Base-by-base conservation (phyloP, 345 rosid species). In the Firmiana major region DNA sequence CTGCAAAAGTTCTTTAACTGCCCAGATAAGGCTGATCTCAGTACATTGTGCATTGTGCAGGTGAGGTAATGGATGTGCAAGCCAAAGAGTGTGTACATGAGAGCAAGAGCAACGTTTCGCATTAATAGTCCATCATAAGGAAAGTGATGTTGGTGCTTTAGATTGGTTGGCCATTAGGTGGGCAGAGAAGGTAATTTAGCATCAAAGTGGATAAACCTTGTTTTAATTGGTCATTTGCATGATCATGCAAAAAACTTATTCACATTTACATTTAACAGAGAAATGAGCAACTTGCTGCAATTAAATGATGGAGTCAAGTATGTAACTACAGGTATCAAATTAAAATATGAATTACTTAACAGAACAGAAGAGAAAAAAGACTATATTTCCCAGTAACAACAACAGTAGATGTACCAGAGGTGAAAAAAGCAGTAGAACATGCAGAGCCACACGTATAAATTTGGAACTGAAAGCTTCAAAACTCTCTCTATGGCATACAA, bases 391-490 rank as follows among this genome's bases (percentile, higher is more conserved):
- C 9, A 7, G 40, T 65, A 64, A 24, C 17, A n/a, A n/a, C n/a
- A 55, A 64, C 55, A 76, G n/a, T 12, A 11, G 43, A 72, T 87
- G 78, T 85, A 96, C 99, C 99, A 93, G 74, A 93, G 93, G 81
- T 96, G 98, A 84, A 96, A 96, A 78, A 93, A 89, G 89, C 97
- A 92, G 89, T 96, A 96, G 91, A 92, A 96, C 99, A 91, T 90
- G 91, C 98, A 93, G 76, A 96, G 99, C 98, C 99, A 96, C 75
- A 96, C 99, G 31, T 96, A 96, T 81, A 93, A 82, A 79, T 84
- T 92, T 58, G 98, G 99, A 79, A 96, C 94, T 22, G 99, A 96
- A 71, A 96, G 98, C 90, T 96, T 96, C 94, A 96, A 81, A 78
- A 94, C 90, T 84, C 99, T 94, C 89, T 96, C 97, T 64, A 91